Conservation (phyloP, 495 filamentous ascomycete species). For the Pseudevernia furfuracea region DNA sequence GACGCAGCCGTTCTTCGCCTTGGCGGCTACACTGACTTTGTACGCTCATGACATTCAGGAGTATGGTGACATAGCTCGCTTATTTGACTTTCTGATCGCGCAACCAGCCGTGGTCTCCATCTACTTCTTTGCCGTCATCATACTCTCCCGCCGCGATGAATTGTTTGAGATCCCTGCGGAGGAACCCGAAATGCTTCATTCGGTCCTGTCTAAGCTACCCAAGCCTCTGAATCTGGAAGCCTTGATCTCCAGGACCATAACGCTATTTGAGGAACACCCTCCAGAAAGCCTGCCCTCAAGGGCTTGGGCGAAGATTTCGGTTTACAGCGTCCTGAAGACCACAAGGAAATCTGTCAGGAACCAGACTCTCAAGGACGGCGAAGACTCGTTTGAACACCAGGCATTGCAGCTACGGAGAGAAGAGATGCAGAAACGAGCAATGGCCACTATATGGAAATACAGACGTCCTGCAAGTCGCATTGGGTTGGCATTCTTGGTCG, state of each 20-base stretch:
- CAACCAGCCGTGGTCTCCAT: constrained; percentile 75
- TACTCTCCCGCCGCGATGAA: constrained; percentile 70
- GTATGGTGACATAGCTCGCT: constrained; percentile 74
- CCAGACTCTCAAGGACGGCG: constrained; percentile 53
- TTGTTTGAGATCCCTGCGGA: constrained; percentile 72
- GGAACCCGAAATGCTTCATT: constrained; percentile 92
- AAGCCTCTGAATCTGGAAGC: constrained; percentile 74
- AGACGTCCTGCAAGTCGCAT: constrained; percentile 48
- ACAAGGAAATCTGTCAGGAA: constrained; percentile 42
- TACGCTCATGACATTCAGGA: constrained; percentile 94
- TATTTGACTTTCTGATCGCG: constrained; percentile 88
- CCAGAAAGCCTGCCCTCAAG: constrained; percentile 58
- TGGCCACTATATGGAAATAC: constrained; percentile 51
- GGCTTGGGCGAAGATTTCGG: constrained; percentile 64
- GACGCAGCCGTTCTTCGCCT: constrained; percentile 83
- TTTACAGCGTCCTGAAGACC: constrained; percentile 77
- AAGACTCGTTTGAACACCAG: constrained; percentile 59
- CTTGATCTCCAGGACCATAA: constrained; percentile 56
- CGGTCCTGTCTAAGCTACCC: constrained; percentile 78
- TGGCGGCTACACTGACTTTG: constrained; percentile 82
- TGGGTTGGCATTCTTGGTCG: constrained; percentile 57
- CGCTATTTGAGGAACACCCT: constrained; percentile 57
- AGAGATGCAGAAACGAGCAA: constrained; percentile 48
- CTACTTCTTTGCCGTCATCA: constrained; percentile 86
- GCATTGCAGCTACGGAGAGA: constrained; percentile 55